Evolutionary conservation across 805 yeast species (phyloP).

Genomic region (Teunomyces cretensis): DNA sequence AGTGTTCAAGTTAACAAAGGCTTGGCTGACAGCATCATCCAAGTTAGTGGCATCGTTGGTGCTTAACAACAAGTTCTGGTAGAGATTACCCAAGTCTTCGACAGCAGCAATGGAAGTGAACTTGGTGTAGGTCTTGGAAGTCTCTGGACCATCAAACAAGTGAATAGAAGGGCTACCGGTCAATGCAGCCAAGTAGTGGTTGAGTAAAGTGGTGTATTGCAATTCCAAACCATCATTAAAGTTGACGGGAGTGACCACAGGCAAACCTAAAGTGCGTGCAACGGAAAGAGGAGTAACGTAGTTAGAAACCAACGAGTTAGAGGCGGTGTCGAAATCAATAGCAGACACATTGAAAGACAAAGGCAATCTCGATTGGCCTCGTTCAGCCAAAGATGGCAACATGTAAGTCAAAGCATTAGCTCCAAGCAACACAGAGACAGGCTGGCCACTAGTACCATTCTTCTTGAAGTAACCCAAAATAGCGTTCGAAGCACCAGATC

Average conservation of each 20-base stretch:
- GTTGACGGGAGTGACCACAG: conserved; percentile 68
- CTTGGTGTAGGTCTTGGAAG: conserved; percentile 50
- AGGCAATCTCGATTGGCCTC: conserved; percentile 40
- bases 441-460: conserved; percentile 35
- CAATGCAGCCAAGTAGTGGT: conserved; percentile 56
- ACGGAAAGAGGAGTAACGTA: conserved; percentile 58
- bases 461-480: conserved; percentile 65
- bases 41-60: conserved; percentile 20
- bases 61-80: conserved; percentile 34
- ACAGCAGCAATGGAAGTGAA: conserved; percentile 44
- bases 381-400: conserved; percentile 54
- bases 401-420: conserved; percentile 68
- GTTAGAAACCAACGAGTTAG: conserved; percentile 59
- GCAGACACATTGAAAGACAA: conserved; percentile 75
- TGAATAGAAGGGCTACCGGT: conserved; percentile 60
- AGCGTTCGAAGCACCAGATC: conserved; percentile 81
- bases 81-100: conserved; percentile 40
- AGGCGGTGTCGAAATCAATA: conserved; percentile 59
- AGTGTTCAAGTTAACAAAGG: conserved; percentile 51
- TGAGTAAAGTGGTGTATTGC: conserved; percentile 64
- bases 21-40: conserved; percentile 42
- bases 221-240: conserved; percentile 51
- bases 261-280: conserved; percentile 62
- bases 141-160: conserved; percentile 78
- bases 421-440: conserved; percentile 54